Evolutionary conservation across 257 asterid genomes (phyloP).

Genomic region (Buddleja alternifolia): DNA sequence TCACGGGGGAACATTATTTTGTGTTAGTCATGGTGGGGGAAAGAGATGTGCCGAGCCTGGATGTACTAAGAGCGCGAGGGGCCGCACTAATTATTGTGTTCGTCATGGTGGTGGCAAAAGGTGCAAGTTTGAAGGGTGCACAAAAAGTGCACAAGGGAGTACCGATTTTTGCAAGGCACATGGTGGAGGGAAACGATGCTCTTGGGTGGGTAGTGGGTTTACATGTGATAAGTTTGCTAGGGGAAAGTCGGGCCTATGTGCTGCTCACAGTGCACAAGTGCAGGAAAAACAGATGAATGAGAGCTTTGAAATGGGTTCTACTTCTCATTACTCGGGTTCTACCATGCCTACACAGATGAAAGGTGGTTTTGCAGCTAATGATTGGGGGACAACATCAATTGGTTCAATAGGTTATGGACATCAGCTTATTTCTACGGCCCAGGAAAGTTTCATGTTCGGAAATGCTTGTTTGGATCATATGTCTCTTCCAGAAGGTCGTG

Average conservation of each 20-base stretch:
- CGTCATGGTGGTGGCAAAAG: constrained; percentile 85
- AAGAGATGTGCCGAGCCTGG: constrained; percentile 54
- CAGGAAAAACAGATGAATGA: constrained; percentile 31
- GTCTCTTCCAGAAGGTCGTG: constrained; percentile 74
- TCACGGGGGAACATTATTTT: constrained; percentile 65
- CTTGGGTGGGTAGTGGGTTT: constrained; percentile 22
- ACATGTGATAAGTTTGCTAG: too few relatives aligned
- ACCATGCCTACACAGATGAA: constrained; percentile 26
- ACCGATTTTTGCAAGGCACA: neutral
- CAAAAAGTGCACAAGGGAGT: constrained; percentile 55
- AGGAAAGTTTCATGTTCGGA: neutral
- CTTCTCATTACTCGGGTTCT: constrained; percentile 24
- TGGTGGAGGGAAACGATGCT: constrained; percentile 54
- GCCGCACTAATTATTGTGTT: constrained; percentile 58
- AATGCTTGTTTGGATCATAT: constrained; percentile 30
- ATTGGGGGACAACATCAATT: constrained; percentile 26
- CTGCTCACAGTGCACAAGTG: constrained; percentile 51
- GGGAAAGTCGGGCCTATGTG: constrained; percentile 27
- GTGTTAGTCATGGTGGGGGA: constrained; percentile 71
- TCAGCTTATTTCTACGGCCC: too few relatives aligned
- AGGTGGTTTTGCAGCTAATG: neutral
- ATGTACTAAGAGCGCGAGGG: constrained; percentile 68
- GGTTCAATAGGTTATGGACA: constrained; percentile 29
- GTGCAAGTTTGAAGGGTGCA: constrained; percentile 56
- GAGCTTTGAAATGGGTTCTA: constrained; percentile 21